phyloP scores from a whole-genome alignment of 1,284 basidiomycete genomes.

The Pisolithus thermaeus region DNA sequence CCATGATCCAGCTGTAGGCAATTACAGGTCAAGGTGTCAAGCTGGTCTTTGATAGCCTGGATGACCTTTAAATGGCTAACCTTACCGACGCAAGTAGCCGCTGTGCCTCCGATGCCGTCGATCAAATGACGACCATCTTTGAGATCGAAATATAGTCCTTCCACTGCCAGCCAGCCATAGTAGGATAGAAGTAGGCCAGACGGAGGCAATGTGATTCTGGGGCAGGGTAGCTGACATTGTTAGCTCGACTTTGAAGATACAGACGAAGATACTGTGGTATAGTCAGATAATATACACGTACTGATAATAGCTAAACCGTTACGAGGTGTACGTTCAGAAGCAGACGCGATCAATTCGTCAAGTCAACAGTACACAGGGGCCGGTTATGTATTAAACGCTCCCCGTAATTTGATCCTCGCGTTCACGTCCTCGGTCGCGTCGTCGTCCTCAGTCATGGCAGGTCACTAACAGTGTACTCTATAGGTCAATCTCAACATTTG shows the following conservation, averaged over 20 bases:
- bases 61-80: conserved; percentile 63
- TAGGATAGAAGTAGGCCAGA: conserved; percentile 39
- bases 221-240: not conserved
- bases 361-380: no score
- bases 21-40: conserved; percentile 66
- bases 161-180: conserved; percentile 50
- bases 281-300: no score
- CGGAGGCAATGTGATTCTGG: conserved; percentile 12
- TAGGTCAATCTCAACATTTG: conserved; percentile 15
- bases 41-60: conserved; percentile 70
- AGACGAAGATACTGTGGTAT: no score
- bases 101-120: conserved; percentile 80
- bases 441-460: not conserved
- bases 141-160: conserved; percentile 67
- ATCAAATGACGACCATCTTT: conserved; percentile 62
- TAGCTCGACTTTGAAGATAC: no score
- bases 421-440: conserved; percentile 9
- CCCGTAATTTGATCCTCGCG: conserved; percentile 22
- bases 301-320: no score
- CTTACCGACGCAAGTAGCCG: conserved; percentile 72
- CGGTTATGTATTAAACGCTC: no score
- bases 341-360: no score
- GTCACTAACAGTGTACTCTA: not conserved
- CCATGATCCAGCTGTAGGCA: conserved; percentile 2
- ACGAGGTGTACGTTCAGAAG: no score